Percentiles rank a stretch among this genome's conserved stretches.
Conservation (phyloP, 2,329 filamentous ascomycete genomes). For the Fulvia fulva region DNA sequence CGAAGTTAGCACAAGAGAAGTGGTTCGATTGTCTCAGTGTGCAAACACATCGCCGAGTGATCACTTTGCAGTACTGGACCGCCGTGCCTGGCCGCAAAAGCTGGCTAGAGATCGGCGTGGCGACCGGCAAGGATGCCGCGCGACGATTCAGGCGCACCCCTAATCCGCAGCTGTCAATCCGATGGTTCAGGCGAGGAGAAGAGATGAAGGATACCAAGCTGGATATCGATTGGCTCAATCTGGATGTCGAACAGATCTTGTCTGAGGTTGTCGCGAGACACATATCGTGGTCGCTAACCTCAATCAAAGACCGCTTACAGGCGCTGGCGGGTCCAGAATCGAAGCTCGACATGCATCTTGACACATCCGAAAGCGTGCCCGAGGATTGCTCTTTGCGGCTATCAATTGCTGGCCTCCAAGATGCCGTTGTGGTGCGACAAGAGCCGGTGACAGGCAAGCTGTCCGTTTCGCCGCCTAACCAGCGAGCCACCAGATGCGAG, state of each 20-base stretch:
- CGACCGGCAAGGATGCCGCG: conserved; percentile 53
- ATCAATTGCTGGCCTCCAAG: conserved; percentile 62
- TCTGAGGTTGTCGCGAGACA: conserved; percentile 72
- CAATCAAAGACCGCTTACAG: conserved; percentile 59
- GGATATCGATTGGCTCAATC: conserved; percentile 58
- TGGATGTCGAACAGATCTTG: conserved; percentile 73
- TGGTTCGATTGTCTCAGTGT: conserved; percentile 78
- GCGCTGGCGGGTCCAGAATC: conserved; percentile 31
- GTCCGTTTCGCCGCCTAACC: conserved; percentile 57
- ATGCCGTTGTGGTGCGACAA: conserved; percentile 58
- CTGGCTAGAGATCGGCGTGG: conserved; percentile 85
- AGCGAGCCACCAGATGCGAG: conserved; percentile 52
- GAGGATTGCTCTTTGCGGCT: conserved; percentile 64
- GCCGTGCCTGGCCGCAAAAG: conserved; percentile 68
- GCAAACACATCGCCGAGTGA: conserved; percentile 72
- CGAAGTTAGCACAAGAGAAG: conserved; percentile 61
- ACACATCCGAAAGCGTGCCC: conserved; percentile 58
- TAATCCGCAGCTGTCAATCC: conserved; percentile 49
- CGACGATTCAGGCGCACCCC: conserved; percentile 30
- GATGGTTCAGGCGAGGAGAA: conserved; percentile 82
- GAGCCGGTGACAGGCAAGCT: conserved; percentile 77
- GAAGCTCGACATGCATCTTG: conserved; percentile 39
- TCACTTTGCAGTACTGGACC: conserved; percentile 90
- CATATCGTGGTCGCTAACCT: conserved; percentile 65
- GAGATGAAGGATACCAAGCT: conserved; percentile 66